A percentile compares a stretch with the other conserved stretches of the same genome.
Conservation (phyloP, 2,329 filamentous ascomycete species). For the Pestalotiopsis sp. region DNA sequence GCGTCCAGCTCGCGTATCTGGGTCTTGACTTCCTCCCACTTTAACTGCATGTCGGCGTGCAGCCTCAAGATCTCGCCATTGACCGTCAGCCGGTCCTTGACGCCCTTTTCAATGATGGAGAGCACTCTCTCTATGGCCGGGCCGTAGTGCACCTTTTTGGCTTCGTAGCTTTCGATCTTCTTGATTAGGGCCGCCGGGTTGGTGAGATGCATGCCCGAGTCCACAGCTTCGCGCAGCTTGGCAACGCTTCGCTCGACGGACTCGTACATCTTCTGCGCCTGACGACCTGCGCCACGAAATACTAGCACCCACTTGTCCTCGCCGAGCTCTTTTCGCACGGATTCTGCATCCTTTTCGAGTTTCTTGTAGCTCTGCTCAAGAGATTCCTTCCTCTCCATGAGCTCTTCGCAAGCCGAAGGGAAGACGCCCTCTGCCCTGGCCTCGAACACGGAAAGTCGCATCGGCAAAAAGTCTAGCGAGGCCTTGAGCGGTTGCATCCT, state of each 20-base stretch:
- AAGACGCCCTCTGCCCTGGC: slow-evolving; percentile 75
- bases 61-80: slow-evolving; percentile 92
- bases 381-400: slow-evolving; percentile 71
- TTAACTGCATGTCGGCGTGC: slow-evolving; percentile 80
- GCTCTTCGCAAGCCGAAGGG: slow-evolving; percentile 86
- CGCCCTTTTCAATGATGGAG: slow-evolving; percentile 91
- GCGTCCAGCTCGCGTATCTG: slow-evolving; percentile 78
- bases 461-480: slow-evolving; percentile 92
- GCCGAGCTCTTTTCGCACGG: slow-evolving; percentile 82
- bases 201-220: slow-evolving; percentile 71
- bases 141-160: slow-evolving; percentile 91
- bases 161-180: slow-evolving; percentile 90
- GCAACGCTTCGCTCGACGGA: slow-evolving; percentile 85
- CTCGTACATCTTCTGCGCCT: slow-evolving; percentile 95
- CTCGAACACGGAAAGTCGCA: slow-evolving; percentile 87
- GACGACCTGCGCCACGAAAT: slow-evolving; percentile 87
- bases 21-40: slow-evolving; percentile 74
- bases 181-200: slow-evolving; percentile 71
- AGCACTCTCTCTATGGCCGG: slow-evolving; percentile 90
- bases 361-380: slow-evolving; percentile 87
- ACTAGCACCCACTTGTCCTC: slow-evolving; percentile 97
- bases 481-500: slow-evolving; percentile 92
- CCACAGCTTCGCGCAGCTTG: slow-evolving; percentile 79
- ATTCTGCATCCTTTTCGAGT: slow-evolving; percentile 87
- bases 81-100: slow-evolving; percentile 90